These are phyloP conservation scores for Anisodus tanguticus DNA, from an alignment of 257 asterid species.

Conservation along the genomic window DNA sequence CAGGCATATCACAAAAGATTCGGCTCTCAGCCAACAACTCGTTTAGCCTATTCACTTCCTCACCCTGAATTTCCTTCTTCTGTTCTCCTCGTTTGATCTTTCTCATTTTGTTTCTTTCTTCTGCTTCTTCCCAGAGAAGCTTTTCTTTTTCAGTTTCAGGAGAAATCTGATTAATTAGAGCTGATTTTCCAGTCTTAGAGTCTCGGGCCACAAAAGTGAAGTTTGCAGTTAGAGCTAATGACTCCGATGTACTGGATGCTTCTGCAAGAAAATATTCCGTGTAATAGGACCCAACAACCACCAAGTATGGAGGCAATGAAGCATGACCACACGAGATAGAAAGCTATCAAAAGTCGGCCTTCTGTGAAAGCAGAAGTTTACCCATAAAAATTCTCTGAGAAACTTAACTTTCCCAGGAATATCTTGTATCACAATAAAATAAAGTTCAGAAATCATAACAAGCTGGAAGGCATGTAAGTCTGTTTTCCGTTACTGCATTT, in stretches of 20 bases:
- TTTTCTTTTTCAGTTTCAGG: slow-evolving; percentile 79
- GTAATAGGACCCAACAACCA: not conserved
- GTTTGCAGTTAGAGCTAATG: slow-evolving; percentile 83
- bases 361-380: not conserved
- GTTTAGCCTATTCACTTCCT: slow-evolving; percentile 55
- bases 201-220: slow-evolving; percentile 97
- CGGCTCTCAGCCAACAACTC: slow-evolving; percentile 77
- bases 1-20: slow-evolving; percentile 89
- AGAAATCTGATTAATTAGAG: slow-evolving; percentile 68
- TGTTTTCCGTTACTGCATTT: not conserved
- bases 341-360: not conserved
- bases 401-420: slow-evolving; percentile 5
- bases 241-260: slow-evolving; percentile 45
- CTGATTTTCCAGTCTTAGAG: slow-evolving; percentile 78
- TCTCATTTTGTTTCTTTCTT: slow-evolving; percentile 76
- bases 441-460: not conserved
- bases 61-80: slow-evolving; percentile 54
- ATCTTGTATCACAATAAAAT: not conserved
- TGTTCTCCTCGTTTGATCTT: slow-evolving; percentile 61
- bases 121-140: slow-evolving; percentile 75
- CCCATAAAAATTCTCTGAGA: not conserved
- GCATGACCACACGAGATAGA: not conserved
- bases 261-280: slow-evolving; percentile 48
- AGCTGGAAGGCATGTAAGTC: not conserved
- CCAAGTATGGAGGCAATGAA: not conserved